Base-by-base conservation (phyloP, 1,284 basidiomycete species). In the Thelephora terrestris region DNA sequence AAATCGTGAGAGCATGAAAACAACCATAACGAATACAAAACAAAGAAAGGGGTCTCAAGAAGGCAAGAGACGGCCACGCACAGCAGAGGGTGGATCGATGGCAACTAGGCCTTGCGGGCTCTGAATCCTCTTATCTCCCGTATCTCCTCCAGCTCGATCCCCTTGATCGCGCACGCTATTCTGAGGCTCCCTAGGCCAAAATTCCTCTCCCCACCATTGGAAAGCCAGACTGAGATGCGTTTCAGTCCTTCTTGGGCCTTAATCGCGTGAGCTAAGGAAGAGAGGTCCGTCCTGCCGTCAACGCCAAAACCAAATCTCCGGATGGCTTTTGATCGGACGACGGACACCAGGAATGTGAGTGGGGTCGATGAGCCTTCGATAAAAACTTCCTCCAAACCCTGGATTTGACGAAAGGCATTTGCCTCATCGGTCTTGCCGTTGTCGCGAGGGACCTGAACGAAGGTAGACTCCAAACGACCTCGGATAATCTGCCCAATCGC, bases 401-500 rank as follows among this genome's bases (percentile, higher is more conserved):
- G 29, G 3, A 32, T 12, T 12, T 32, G 29, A 32, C 7, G 7
- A 12, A 32, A 32, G 9, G 29, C 29, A 32, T 10, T 6, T 6
- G 3, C 29, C 9, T 10, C 29, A 14, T 32, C 29, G 14, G 14
- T 32, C 3, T 32, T 12, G 29, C 14, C 29, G 14, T 32, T 12
- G 7, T 14, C 29, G 9, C 14, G 7, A 32, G 14, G 3, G 5
- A 32, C 14, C 7, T 6, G 29, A 32, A 32, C 12, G 29, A 5
- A 3, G 14, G 29, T 14, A 14, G 29, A 12, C 29, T 12, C 12
- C 9, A 32, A 14, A 12, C 29, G 29, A 32, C 14, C 7, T 56
- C 54, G 56, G 54, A 63, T 58, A 21, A 54, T 54, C 44, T 54
- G 51, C 32, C 82, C 59, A 24, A 82, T 62, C 12, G 9, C 9